Evolutionary conservation across 331 rosid genomes (phyloP), one percentile per base, ranked within the genome.

Genomic region (Rosa hybrid): DNA sequence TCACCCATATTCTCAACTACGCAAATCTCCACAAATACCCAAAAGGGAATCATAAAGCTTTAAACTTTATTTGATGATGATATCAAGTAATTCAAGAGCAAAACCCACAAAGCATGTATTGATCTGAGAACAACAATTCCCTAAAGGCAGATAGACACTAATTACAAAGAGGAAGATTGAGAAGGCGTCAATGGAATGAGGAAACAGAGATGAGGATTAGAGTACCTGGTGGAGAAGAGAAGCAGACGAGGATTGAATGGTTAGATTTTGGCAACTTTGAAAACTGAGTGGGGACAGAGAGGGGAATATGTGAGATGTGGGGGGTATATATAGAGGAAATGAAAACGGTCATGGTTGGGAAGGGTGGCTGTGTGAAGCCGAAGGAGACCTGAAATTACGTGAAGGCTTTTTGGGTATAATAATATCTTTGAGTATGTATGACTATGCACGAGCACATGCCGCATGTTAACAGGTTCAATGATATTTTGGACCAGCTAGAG

Each of bases 171-270:
- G 13, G 34, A 56, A 3, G 12, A 0, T 65, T 27, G 5, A 54
- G 45, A n/a, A 57, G 4, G 60, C 20, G 6, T 23, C 11, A 6
- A 64, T 30, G 0, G 20, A 23, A 1, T 23, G 17, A 60, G 34
- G 34, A 30, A 76, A 12, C 25, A 14, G 70, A 50, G n/a, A 50
- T 30, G 63, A 48, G 21, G 77, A 69, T 27, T 27, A 69, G 17
- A 48, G 13, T 62, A 86, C 91, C 94, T 75, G 77, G 77, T 18
- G 64, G 78, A 71, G 84, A 70, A 65, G 92, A 79, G 80, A 81
- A 68, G 50, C 88, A 75, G 27, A 12, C 30, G 83, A 81, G 44
- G 84, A 81, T 69, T 46, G 60, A 85, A 67, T 67, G 82, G 9
- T 68, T 68, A 8, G 30, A n/a, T 25, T 48, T 76, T 27, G 51